These are phyloP conservation scores for Wickerhamomyces sp. DNA, from an alignment of 1,139 yeast species.

Conservation along the genomic window DNA sequence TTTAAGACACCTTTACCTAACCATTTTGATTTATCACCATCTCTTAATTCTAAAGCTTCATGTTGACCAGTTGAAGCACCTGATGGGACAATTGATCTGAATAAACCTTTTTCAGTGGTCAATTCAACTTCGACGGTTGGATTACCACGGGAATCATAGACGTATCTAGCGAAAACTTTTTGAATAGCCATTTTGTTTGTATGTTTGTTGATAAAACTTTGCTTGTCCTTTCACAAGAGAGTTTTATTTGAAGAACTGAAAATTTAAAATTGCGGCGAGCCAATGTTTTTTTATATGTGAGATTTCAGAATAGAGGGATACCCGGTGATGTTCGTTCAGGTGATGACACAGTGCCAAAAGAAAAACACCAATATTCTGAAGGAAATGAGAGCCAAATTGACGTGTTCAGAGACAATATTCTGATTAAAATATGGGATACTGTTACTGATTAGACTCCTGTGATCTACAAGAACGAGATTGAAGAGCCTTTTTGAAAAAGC, in stretches of 20 bases:
- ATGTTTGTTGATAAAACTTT: background rate
- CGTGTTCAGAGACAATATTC: too few species aligned
- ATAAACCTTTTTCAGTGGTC: conserved; percentile 78
- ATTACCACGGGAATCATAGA: conserved; percentile 97
- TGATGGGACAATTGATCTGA: conserved; percentile 93
- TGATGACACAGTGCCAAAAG: too few species aligned
- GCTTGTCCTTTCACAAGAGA: background rate
- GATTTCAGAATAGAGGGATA: background rate
- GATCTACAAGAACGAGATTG: too few species aligned
- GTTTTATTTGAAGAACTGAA: background rate
- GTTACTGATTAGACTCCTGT: too few species aligned
- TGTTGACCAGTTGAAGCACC: conserved; percentile 96
- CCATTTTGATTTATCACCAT: conserved; percentile 91
- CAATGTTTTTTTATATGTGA: conserved; percentile 1
- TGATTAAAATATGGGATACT: too few species aligned
- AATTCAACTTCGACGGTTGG: conserved; percentile 96
- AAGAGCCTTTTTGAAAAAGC: too few species aligned
- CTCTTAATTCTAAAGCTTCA: conserved; percentile 95
- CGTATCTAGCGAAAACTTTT: conserved; percentile 84
- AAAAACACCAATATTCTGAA: too few species aligned
- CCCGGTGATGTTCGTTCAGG: conserved; percentile 3
- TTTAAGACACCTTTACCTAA: conserved; percentile 91
- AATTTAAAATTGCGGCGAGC: too few species aligned
- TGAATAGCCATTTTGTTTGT: conserved; percentile 22
- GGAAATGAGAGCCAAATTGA: too few species aligned